phyloP scores from a whole-genome alignment of 1,284 basidiomycete species.

The Wallemia hederae region DNA sequence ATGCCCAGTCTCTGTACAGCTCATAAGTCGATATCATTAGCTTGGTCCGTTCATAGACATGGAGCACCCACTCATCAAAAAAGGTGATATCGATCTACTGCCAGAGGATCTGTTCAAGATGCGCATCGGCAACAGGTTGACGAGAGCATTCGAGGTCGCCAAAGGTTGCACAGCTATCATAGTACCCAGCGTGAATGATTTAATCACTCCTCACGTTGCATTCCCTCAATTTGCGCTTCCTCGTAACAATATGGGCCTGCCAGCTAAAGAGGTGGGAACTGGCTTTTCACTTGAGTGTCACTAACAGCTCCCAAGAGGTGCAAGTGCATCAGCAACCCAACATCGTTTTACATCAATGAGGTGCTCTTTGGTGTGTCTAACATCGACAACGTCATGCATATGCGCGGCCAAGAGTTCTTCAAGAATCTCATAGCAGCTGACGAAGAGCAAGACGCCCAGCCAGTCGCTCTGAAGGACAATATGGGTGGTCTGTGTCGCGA shows the following conservation, averaged over 20 bases:
- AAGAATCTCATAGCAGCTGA: conserved; percentile 38
- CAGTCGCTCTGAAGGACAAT: conserved; percentile 26
- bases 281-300: conserved; percentile 2
- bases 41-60: conserved; percentile 68
- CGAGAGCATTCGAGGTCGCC: conserved; percentile 28
- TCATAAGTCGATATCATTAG: conserved; percentile 18
- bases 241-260: conserved; percentile 15
- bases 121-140: conserved; percentile 32
- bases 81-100: conserved; percentile 34
- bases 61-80: conserved; percentile 37
- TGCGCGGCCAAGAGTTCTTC: conserved; percentile 54
- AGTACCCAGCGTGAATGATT: conserved; percentile 52
- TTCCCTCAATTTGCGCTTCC: conserved; percentile 58
- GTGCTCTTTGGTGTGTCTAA: conserved; percentile 47
- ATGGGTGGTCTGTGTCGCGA: conserved; percentile 55
- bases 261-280: conserved; percentile 17
- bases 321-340: conserved; percentile 57
- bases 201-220: conserved; percentile 47
- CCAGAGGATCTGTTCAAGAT: conserved; percentile 39
- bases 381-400: conserved; percentile 62
- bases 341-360: conserved; percentile 54
- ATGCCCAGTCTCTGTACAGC: conserved; percentile 1
- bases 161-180: conserved; percentile 42
- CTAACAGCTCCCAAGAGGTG: conserved; percentile 26
- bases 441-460: conserved; percentile 16